phyloP scores from a whole-genome alignment of 768 basidiomycete genomes.

The Phylloporus sp. region DNA sequence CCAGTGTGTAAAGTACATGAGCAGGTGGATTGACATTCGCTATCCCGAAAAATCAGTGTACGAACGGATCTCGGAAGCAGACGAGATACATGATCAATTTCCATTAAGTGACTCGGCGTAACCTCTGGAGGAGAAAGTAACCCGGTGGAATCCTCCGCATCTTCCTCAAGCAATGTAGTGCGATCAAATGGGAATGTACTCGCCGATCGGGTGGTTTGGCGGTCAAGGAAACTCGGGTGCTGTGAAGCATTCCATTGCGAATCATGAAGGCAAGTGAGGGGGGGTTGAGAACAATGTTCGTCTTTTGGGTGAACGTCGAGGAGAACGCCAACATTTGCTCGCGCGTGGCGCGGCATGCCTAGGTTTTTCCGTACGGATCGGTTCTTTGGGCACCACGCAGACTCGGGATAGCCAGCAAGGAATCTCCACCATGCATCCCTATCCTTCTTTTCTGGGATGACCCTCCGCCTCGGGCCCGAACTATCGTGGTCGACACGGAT shows the following conservation, averaged over 20 bases:
- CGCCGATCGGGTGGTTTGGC: background rate
- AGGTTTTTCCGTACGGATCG: conserved; percentile 12
- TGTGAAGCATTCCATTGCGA: background rate
- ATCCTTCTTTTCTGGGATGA: conserved; percentile 66
- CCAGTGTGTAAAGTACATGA: conserved; percentile 86
- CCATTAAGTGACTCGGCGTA: conserved; percentile 48
- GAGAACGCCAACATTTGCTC: conserved; percentile 32
- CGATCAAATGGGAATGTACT: background rate
- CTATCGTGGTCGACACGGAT: conserved; percentile 27
- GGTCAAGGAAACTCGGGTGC: background rate
- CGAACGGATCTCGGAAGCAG: background rate
- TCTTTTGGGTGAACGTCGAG: conserved; percentile 1
- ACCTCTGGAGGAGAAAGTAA: conserved; percentile 46
- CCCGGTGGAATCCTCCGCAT: background rate
- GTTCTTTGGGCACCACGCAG: conserved; percentile 52
- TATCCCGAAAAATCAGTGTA: conserved; percentile 27
- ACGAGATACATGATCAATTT: conserved; percentile 62
- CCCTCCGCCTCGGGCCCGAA: conserved; percentile 21
- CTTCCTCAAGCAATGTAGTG: background rate
- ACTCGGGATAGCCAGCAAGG: conserved; percentile 60
- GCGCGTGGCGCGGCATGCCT: conserved; percentile 25
- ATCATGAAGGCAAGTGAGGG: background rate
- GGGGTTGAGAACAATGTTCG: background rate
- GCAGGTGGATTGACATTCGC: conserved; percentile 66
- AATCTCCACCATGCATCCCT: conserved; percentile 80